phyloP scores from a whole-genome alignment of 163 green algal genomes.

The Scenedesmus sp. region DNA sequence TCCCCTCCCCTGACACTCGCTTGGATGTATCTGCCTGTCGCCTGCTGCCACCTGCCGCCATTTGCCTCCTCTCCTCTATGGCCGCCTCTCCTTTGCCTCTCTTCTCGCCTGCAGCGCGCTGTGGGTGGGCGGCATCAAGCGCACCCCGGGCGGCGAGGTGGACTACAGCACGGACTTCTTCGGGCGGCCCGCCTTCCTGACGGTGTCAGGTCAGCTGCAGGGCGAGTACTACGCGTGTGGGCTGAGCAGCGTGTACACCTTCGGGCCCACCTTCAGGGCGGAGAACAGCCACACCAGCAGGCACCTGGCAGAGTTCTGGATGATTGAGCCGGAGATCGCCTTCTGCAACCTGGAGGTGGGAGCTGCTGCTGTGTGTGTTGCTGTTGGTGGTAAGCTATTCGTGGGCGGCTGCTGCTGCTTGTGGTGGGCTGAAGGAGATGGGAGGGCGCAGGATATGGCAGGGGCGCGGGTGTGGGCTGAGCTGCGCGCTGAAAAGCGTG shows the following conservation, averaged over 20 bases:
- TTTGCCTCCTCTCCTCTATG: background rate
- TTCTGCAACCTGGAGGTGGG: slow-evolving; percentile 91
- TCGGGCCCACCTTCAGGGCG: slow-evolving; percentile 97
- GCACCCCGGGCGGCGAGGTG: slow-evolving; percentile 68
- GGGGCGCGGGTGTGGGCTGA: too few species aligned
- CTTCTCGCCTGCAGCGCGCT: background rate
- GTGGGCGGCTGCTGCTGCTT: too few species aligned
- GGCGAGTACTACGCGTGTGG: slow-evolving; percentile 90
- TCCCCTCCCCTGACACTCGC: too few species aligned
- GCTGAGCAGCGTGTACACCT: slow-evolving; percentile 92
- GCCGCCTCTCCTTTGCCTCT: background rate
- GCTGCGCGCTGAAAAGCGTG: too few species aligned
- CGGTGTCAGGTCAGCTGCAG: slow-evolving; percentile 91
- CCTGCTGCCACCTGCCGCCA: too few species aligned
- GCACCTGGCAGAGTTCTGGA: slow-evolving; percentile 99
- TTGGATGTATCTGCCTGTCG: too few species aligned
- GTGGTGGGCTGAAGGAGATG: too few species aligned
- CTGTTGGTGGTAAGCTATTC: background rate
- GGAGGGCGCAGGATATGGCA: too few species aligned
- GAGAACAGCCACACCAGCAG: slow-evolving; percentile 96
- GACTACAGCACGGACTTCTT: slow-evolving; percentile 96
- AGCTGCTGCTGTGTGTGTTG: background rate
- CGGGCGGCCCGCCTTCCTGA: slow-evolving; percentile 86
- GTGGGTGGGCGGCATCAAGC: slow-evolving; percentile 66
- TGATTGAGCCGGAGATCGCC: slow-evolving; percentile 99